phyloP scores from a whole-genome alignment of 2,329 filamentous ascomycete genomes.

The Domatiomyces globalis region DNA sequence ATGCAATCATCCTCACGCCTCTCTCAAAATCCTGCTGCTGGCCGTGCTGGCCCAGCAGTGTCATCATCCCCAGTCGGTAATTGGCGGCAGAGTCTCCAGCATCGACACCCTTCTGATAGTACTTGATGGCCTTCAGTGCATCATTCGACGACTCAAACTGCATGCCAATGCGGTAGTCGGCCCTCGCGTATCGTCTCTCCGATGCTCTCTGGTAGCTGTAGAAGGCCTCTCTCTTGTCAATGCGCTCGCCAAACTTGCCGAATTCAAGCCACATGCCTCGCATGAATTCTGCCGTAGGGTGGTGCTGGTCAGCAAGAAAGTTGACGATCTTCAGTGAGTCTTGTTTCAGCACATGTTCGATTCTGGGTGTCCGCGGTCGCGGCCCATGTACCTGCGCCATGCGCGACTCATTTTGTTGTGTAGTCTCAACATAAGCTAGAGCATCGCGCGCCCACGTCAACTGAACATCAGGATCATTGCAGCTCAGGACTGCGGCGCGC shows the following conservation, averaged over 20 bases:
- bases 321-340: slow-evolving; percentile 86
- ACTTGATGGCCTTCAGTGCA: slow-evolving; percentile 73
- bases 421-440: slow-evolving; percentile 73
- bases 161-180: slow-evolving; percentile 97
- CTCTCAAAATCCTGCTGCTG: slow-evolving; percentile 65
- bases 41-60: slow-evolving; percentile 80
- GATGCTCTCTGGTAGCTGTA: slow-evolving; percentile 64
- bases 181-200: slow-evolving; percentile 69
- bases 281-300: slow-evolving; percentile 90
- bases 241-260: slow-evolving; percentile 78
- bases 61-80: slow-evolving; percentile 94
- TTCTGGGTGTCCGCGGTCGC: slow-evolving; percentile 64
- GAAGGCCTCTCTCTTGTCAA: slow-evolving; percentile 93
- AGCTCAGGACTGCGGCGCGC: slow-evolving; percentile 69
- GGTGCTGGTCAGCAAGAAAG: slow-evolving; percentile 79
- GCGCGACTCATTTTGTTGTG: slow-evolving; percentile 60
- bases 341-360: slow-evolving; percentile 73
- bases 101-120: slow-evolving; percentile 72
- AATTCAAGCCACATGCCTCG: slow-evolving; percentile 95
- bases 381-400: slow-evolving; percentile 44
- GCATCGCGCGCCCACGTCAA: slow-evolving; percentile 92
- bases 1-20: slow-evolving; percentile 69
- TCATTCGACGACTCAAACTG: slow-evolving; percentile 94
- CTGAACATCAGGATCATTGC: slow-evolving; percentile 91
- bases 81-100: slow-evolving; percentile 76